Conservation (phyloP, 192 early-diverging fungal genomes). For the Chytriomyces sp. region DNA sequence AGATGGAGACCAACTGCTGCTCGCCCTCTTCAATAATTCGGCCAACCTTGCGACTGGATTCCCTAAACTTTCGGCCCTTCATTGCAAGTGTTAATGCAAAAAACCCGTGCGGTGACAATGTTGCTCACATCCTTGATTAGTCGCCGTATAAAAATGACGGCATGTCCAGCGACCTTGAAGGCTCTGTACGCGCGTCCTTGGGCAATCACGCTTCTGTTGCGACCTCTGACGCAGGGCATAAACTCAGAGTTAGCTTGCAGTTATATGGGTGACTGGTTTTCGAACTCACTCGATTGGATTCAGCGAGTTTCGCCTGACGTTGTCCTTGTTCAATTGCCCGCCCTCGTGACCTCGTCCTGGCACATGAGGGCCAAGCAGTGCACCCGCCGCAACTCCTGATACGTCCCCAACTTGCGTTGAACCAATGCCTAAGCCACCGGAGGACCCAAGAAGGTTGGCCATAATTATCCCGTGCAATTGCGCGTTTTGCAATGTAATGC, state of each 20-base stretch:
- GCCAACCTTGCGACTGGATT: conserved; percentile 12
- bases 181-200: neutral
- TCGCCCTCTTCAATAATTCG: conserved; percentile 10
- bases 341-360: no score
- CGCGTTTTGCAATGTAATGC: conserved; percentile 28
- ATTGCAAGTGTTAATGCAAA: neutral
- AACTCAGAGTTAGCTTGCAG: neutral
- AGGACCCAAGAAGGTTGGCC: conserved; percentile 11
- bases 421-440: no score
- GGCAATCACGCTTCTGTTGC: neutral
- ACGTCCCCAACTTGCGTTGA: no score
- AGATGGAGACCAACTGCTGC: neutral
- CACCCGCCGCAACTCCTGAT: no score
- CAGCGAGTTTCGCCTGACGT: no score
- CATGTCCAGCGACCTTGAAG: neutral
- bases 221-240: neutral
- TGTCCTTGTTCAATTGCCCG: no score
- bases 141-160: neutral
- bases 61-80: conserved; percentile 1
- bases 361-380: no score
- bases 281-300: no score
- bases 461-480: conserved; percentile 29
- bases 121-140: neutral
- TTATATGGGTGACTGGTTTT: no score
- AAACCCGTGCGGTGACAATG: neutral